phyloP scores from a whole-genome alignment of 2,329 filamentous ascomycete genomes.

The Dothiorella sarmentorum region DNA sequence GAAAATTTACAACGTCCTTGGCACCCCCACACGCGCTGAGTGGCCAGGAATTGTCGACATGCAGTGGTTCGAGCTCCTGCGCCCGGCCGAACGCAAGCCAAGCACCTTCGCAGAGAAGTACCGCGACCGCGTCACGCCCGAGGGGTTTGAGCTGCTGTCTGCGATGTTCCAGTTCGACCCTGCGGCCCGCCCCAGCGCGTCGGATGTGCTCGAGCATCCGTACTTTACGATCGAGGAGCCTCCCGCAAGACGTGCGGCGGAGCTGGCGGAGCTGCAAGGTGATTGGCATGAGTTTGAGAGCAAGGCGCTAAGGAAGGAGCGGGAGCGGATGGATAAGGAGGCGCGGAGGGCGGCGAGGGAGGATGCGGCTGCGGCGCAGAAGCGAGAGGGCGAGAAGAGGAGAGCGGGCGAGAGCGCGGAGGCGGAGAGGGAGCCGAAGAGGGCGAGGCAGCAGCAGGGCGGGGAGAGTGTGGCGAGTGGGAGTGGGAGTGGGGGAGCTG shows the following conservation, averaged over 20 bases:
- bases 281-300: constrained; percentile 99
- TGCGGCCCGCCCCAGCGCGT: constrained; percentile 73
- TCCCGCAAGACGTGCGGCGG: constrained; percentile 68
- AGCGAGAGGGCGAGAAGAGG: constrained; percentile 29
- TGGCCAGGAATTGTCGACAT: constrained; percentile 93
- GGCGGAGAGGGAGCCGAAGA: constrained; percentile 32
- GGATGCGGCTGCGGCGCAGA: constrained; percentile 23
- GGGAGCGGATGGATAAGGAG: constrained; percentile 65
- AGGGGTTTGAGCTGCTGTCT: constrained; percentile 76
- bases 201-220: constrained; percentile 76
- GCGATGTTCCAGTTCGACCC: constrained; percentile 92
- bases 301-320: constrained; percentile 88
- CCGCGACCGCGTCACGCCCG: constrained; percentile 68
- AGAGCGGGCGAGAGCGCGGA: constrained; percentile 29
- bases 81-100: constrained; percentile 69
- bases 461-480: constrained; percentile 5
- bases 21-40: constrained; percentile 76
- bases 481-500: background rate
- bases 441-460: constrained; percentile 23
- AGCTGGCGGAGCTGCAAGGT: constrained; percentile 79
- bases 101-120: constrained; percentile 83
- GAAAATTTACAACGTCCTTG: constrained; percentile 90
- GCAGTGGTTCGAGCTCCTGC: constrained; percentile 92
- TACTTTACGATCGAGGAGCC: constrained; percentile 89
- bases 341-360: constrained; percentile 37